phyloP scores from a whole-genome alignment of 345 rosid genomes.

The Acer yangbiense region DNA sequence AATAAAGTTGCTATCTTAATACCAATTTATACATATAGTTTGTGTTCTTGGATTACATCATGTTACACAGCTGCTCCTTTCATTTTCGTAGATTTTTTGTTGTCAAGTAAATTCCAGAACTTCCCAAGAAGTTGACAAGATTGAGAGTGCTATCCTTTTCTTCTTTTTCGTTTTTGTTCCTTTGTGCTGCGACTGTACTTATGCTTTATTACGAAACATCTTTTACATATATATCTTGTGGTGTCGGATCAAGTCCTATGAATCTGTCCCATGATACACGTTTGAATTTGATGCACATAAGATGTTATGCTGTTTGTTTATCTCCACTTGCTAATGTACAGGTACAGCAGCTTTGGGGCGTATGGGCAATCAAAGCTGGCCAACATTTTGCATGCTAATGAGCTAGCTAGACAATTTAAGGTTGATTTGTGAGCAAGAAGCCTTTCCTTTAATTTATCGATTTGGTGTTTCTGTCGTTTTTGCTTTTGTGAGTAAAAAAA shows the following conservation, averaged over 20 bases:
- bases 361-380: constrained; percentile 85
- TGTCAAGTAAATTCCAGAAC: too few species aligned
- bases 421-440: constrained; percentile 29
- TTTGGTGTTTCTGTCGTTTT: neutral
- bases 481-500: too few species aligned
- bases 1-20: too few species aligned
- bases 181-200: too few species aligned
- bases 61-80: neutral
- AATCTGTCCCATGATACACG: neutral
- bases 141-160: too few species aligned
- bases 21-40: neutral
- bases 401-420: constrained; percentile 72
- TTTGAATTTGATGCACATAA: neutral
- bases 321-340: constrained; percentile 22
- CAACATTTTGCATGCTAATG: constrained; percentile 75
- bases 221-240: too few species aligned
- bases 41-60: neutral
- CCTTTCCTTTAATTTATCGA: neutral
- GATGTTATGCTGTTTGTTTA: neutral
- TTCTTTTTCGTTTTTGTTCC: too few species aligned
- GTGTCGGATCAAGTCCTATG: constrained; percentile 7
- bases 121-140: too few species aligned
- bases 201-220: too few species aligned
- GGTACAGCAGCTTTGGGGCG: constrained; percentile 49
- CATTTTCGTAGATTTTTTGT: too few species aligned